phyloP scores from a whole-genome alignment of 345 rosid species.

The Cardamine chenopodiifolia region DNA sequence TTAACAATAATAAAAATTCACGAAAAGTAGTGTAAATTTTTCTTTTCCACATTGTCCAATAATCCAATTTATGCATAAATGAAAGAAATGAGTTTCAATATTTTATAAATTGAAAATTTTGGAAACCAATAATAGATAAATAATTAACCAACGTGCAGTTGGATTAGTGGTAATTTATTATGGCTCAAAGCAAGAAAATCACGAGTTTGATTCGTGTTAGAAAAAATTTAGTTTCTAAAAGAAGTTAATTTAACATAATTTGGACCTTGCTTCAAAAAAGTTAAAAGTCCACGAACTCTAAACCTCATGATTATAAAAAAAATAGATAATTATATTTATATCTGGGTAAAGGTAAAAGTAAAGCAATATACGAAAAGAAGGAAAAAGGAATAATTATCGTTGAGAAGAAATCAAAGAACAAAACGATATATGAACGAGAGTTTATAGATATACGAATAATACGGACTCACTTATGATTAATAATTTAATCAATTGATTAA shows the following conservation, averaged over 20 bases:
- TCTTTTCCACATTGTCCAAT: constrained; percentile 8
- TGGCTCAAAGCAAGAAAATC: too few relatives aligned
- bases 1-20: not conserved
- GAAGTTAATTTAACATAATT: too few relatives aligned
- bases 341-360: constrained; percentile 31
- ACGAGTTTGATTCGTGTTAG: too few relatives aligned
- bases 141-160: too few relatives aligned
- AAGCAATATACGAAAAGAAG: constrained; percentile 31
- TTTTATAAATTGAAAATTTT: not conserved
- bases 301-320: too few relatives aligned
- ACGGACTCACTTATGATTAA: constrained; percentile 25
- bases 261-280: too few relatives aligned
- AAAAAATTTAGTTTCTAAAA: too few relatives aligned
- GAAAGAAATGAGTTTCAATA: not conserved
- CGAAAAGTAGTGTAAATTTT: not conserved
- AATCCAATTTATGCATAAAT: not conserved
- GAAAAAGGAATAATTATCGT: constrained; percentile 44
- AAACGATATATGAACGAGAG: constrained; percentile 41
- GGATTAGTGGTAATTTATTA: too few relatives aligned
- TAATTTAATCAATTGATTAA: constrained; percentile 24
- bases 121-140: not conserved
- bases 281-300: too few relatives aligned
- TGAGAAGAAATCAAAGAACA: constrained; percentile 46
- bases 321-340: not conserved
- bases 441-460: constrained; percentile 27